These are phyloP conservation scores for Botrytis sinoallii DNA, from an alignment of 2,329 filamentous ascomycete species.

Conservation along the genomic window DNA sequence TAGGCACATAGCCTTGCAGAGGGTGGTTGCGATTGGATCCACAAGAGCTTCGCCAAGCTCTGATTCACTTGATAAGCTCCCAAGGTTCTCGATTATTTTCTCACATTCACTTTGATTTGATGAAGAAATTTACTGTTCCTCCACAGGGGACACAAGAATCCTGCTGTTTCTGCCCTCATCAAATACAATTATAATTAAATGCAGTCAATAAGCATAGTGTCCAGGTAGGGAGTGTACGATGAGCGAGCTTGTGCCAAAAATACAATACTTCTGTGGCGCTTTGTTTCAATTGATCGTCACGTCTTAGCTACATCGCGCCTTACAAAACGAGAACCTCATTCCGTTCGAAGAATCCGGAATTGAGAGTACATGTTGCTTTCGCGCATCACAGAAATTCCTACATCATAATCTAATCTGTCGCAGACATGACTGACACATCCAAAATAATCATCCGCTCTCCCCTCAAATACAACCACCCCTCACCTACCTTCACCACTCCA, in stretches of 20 bases:
- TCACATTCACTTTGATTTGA: neutral
- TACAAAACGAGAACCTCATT: neutral
- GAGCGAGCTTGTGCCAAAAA: neutral
- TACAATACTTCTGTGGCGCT: neutral
- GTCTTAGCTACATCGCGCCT: neutral
- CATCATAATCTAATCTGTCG: neutral
- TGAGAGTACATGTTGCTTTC: neutral
- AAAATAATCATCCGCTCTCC: slow-evolving; percentile 22
- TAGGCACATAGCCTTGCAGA: slow-evolving; percentile 5
- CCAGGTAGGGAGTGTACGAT: neutral
- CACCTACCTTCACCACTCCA: slow-evolving; percentile 19
- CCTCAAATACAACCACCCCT: slow-evolving; percentile 21
- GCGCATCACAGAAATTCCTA: neutral
- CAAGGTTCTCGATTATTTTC: neutral
- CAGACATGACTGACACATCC: neutral
- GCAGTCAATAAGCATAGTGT: neutral
- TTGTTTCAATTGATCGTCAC: slow-evolving; percentile 18
- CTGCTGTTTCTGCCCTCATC: neutral
- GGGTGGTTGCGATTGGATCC: neutral
- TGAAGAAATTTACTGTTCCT: neutral
- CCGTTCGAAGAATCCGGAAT: neutral
- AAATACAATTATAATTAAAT: neutral
- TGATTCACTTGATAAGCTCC: slow-evolving; percentile 2
- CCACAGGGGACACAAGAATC: neutral
- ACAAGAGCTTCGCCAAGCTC: slow-evolving; percentile 7